Conservation (phyloP, 495 filamentous ascomycete genomes). For the Talaromyces borbonicus region DNA sequence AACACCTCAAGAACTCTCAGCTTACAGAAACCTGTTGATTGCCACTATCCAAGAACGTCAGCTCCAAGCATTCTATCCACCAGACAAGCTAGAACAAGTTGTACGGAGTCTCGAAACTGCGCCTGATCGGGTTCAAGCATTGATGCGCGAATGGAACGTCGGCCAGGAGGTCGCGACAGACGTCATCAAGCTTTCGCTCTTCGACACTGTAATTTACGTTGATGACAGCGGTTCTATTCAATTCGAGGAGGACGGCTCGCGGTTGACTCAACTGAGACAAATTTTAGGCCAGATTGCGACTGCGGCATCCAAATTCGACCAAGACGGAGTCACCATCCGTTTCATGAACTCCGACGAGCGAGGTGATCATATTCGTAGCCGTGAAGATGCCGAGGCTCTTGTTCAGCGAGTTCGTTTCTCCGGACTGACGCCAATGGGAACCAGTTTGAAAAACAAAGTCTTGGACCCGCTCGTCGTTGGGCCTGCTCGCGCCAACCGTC, state of each 20-base stretch:
- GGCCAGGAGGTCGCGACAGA: slow-evolving; percentile 55
- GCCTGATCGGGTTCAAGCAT: slow-evolving; percentile 37
- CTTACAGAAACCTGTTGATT: slow-evolving; percentile 45
- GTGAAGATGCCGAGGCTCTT: slow-evolving; percentile 48
- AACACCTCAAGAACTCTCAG: slow-evolving; percentile 37
- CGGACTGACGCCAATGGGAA: slow-evolving; percentile 60
- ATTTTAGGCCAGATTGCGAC: slow-evolving; percentile 53
- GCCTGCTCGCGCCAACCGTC: slow-evolving; percentile 35
- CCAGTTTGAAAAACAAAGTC: slow-evolving; percentile 50
- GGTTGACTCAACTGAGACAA: slow-evolving; percentile 54
- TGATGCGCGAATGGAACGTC: slow-evolving; percentile 47
- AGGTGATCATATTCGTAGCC: slow-evolving; percentile 45
- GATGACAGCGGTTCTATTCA: slow-evolving; percentile 67
- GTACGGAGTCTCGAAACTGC: slow-evolving; percentile 33
- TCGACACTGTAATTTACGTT: slow-evolving; percentile 58
- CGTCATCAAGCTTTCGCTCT: slow-evolving; percentile 56
- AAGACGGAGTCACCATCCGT: slow-evolving; percentile 58
- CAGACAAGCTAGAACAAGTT: slow-evolving; percentile 27
- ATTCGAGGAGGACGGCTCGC: slow-evolving; percentile 54
- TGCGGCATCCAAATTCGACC: slow-evolving; percentile 58
- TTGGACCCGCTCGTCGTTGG: slow-evolving; percentile 48
- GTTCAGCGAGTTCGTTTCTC: slow-evolving; percentile 50
- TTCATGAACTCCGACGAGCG: slow-evolving; percentile 55
- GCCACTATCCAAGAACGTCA: slow-evolving; percentile 47
- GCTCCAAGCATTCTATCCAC: slow-evolving; percentile 46